Evolutionary conservation across 2,329 filamentous ascomycete genomes (phyloP).

Genomic region (Cladosporium sphaerospermum): DNA sequence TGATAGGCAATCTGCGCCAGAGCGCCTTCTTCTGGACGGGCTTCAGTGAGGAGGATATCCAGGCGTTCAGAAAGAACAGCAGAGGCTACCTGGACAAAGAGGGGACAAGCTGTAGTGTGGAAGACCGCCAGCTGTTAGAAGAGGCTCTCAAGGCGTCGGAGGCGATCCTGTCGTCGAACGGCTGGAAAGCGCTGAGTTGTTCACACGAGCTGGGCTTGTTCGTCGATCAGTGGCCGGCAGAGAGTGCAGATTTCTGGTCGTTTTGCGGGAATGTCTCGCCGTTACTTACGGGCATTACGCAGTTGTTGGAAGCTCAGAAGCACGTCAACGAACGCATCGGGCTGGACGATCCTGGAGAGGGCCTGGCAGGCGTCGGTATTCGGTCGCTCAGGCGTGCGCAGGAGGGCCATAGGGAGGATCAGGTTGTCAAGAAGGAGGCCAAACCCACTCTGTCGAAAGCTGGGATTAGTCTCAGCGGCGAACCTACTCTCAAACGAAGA

Average conservation of each 20-base stretch:
- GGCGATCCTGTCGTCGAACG: slow-evolving; percentile 50
- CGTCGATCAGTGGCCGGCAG: slow-evolving; percentile 59
- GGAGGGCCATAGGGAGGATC: slow-evolving; percentile 17
- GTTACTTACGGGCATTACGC: slow-evolving; percentile 52
- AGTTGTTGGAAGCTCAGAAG: slow-evolving; percentile 50
- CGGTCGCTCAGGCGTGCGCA: slow-evolving; percentile 20
- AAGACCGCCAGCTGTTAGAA: slow-evolving; percentile 56
- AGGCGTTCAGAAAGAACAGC: slow-evolving; percentile 59
- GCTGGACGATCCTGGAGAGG: slow-evolving; percentile 25
- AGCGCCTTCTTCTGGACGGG: slow-evolving; percentile 84
- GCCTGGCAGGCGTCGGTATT: slow-evolving; percentile 27
- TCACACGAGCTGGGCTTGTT: slow-evolving; percentile 75
- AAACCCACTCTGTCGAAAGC: slow-evolving; percentile 27
- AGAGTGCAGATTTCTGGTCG: slow-evolving; percentile 59
- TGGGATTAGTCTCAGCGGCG: slow-evolving; percentile 35
- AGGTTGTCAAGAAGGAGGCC: slow-evolving; percentile 11
- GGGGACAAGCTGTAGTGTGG: slow-evolving; percentile 50
- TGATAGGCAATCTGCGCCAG: slow-evolving; percentile 74
- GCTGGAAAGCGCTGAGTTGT: slow-evolving; percentile 61
- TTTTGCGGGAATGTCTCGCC: slow-evolving; percentile 46
- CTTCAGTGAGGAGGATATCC: slow-evolving; percentile 58
- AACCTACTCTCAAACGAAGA: slow-evolving; percentile 29
- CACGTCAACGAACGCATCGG: slow-evolving; percentile 40
- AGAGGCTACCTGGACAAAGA: slow-evolving; percentile 60
- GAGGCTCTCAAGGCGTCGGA: slow-evolving; percentile 63